These are phyloP conservation scores for Backusella tarrabulga DNA, from an alignment of 192 early-diverging fungal genomes.

Conservation along the genomic window DNA sequence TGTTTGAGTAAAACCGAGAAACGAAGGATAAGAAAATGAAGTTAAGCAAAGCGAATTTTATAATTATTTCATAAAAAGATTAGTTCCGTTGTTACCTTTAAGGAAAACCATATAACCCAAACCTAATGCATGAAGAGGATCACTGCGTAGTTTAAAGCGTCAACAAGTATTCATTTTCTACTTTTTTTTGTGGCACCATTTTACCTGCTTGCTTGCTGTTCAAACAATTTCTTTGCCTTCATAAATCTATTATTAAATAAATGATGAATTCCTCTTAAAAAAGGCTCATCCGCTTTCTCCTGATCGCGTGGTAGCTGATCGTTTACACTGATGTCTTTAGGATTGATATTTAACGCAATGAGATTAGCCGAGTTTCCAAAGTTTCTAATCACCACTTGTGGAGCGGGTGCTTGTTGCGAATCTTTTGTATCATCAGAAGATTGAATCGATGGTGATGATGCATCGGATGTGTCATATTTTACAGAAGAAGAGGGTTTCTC, in stretches of 20 bases:
- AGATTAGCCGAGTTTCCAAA: slow-evolving; percentile 12
- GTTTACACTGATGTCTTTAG: slow-evolving; percentile 17
- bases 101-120: slow-evolving; percentile 50
- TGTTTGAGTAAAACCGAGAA: neutral
- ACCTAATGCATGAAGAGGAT: slow-evolving; percentile 52
- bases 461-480: neutral
- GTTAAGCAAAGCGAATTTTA: neutral
- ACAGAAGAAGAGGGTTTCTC: neutral
- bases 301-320: slow-evolving; percentile 26
- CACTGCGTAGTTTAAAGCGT: slow-evolving; percentile 13
- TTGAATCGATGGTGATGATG: neutral
- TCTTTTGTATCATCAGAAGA: neutral
- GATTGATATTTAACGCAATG: slow-evolving; percentile 4
- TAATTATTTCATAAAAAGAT: neutral
- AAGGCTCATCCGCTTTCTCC: slow-evolving; percentile 26
- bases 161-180: no score
- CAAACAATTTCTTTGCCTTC: slow-evolving; percentile 26
- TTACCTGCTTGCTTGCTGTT: slow-evolving; percentile 21
- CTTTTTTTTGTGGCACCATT: neutral
- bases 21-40: neutral
- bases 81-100: slow-evolving; percentile 39
- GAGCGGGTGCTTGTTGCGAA: no score
- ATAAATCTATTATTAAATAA: slow-evolving; percentile 37
- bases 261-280: slow-evolving; percentile 21
- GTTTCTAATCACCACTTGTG: neutral